Evolutionary conservation across 228 moss, liverwort and hornwort species (phyloP).

Genomic region (Sphagnum fallax): DNA sequence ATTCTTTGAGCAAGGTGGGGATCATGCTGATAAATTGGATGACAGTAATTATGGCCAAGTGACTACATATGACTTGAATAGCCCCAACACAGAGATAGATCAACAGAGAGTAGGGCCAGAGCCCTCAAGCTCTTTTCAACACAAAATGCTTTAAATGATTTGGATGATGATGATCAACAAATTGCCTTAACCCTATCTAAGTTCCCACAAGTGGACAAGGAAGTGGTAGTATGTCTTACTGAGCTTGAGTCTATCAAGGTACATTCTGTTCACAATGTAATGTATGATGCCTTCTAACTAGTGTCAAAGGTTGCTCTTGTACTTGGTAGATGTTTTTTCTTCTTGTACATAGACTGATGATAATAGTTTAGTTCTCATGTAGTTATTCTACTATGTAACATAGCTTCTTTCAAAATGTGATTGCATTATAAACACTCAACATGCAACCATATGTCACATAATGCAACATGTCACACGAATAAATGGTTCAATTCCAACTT

Average conservation of each 20-base stretch:
- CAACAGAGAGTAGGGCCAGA: constrained; percentile 19
- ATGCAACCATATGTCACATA: background rate
- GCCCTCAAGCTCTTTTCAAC: constrained; percentile 34
- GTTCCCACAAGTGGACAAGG: constrained; percentile 63
- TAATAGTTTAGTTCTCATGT: background rate
- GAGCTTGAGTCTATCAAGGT: constrained; percentile 86
- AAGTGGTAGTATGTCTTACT: constrained; percentile 78
- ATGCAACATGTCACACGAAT: constrained; percentile 73
- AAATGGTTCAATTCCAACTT: constrained; percentile 73
- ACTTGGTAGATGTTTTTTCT: background rate
- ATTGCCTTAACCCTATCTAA: constrained; percentile 68
- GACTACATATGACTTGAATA: constrained; percentile 34
- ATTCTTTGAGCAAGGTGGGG: constrained; percentile 8
- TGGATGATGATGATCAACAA: constrained; percentile 73
- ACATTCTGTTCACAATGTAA: background rate
- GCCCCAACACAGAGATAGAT: constrained; percentile 43
- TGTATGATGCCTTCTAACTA: background rate
- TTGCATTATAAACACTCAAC: too few relatives aligned
- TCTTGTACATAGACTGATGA: background rate
- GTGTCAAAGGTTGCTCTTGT: background rate
- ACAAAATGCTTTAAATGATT: constrained; percentile 41
- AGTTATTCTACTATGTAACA: too few relatives aligned
- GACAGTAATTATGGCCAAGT: constrained; percentile 27
- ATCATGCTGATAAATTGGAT: constrained; percentile 9
- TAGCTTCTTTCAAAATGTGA: background rate